These are phyloP conservation scores for Harringtonia lauricola DNA, from an alignment of 2,329 filamentous ascomycete species.

Conservation along the genomic window DNA sequence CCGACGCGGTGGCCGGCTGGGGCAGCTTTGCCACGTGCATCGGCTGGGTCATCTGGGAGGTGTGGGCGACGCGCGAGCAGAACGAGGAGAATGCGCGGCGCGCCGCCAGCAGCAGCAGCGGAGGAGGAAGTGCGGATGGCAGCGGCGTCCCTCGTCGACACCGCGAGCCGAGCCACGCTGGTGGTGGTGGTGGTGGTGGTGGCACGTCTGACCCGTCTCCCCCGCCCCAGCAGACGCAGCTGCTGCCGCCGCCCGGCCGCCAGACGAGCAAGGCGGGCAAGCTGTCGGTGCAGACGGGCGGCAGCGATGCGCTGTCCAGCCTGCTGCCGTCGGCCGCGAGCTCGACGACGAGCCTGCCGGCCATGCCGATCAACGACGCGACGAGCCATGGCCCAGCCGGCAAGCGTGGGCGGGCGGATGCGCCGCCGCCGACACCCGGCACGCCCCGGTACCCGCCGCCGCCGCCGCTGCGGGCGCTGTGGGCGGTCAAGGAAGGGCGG, in stretches of 20 bases:
- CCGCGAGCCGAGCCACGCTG: conserved; percentile 11
- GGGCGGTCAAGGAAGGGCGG: conserved; percentile 25
- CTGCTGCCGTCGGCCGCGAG: neutral
- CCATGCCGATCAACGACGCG: neutral
- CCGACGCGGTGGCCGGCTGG: conserved; percentile 78
- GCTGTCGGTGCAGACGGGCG: too few species aligned
- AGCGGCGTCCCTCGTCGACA: conserved; percentile 1
- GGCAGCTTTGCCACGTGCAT: conserved; percentile 72
- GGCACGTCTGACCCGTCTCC: neutral
- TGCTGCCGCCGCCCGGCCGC: neutral
- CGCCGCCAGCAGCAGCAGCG: neutral
- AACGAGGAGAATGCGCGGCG: conserved; percentile 1
- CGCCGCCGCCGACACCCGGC: conserved; percentile 19
- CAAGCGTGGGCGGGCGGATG: too few species aligned
- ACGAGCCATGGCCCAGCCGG: neutral
- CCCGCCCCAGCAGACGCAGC: neutral
- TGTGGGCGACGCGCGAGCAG: conserved; percentile 61
- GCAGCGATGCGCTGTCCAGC: neutral
- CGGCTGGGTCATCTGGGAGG: conserved; percentile 87
- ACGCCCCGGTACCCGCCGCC: conserved; percentile 17
- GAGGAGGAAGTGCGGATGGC: neutral
- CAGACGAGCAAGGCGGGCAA: neutral
- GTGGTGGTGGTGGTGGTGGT: too few species aligned
- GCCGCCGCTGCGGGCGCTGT: conserved; percentile 16
- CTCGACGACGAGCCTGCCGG: neutral